Percentiles rank a stretch among this genome's conserved stretches.
Evolutionary conservation across 1,284 basidiomycete genomes (phyloP).

Genomic region (Pseudozyma tsukubaensis): DNA sequence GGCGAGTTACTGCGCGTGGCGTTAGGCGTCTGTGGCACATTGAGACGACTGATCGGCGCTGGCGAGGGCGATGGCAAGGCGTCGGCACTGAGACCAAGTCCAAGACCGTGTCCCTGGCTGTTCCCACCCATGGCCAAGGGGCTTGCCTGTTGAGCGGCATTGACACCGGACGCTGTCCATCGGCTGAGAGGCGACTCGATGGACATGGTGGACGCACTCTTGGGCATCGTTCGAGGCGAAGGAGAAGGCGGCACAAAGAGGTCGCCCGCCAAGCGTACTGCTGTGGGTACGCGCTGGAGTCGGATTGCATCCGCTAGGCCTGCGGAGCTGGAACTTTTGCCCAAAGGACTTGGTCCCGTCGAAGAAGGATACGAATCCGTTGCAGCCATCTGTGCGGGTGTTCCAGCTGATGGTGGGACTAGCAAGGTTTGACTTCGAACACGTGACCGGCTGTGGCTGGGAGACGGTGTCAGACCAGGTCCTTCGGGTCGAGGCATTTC

Average conservation of each 20-base stretch:
- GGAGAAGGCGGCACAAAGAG: constrained; percentile 59
- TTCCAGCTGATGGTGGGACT: constrained; percentile 19
- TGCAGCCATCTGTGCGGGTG: constrained; percentile 8
- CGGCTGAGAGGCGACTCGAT: constrained; percentile 40
- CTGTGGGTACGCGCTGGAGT: constrained; percentile 72
- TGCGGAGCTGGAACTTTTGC: constrained; percentile 8
- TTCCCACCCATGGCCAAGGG: constrained; percentile 13
- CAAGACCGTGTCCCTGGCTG: constrained; percentile 31
- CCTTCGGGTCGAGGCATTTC: constrained; percentile 15
- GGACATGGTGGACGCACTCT: constrained; percentile 37
- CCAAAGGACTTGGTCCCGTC: constrained; percentile 31
- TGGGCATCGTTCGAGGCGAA: constrained; percentile 39
- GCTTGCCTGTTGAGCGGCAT: constrained; percentile 14
- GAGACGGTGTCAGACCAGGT: constrained; percentile 3
- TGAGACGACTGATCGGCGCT: constrained; percentile 29
- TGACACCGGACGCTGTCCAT: constrained; percentile 21
- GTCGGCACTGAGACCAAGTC: constrained; percentile 35
- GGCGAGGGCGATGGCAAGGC: constrained; percentile 13
- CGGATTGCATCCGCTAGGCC: constrained; percentile 70
- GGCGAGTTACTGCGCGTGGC: constrained; percentile 51
- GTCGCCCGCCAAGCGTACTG: constrained; percentile 72
- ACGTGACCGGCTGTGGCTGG: constrained; percentile 40
- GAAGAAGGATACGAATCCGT: constrained; percentile 17
- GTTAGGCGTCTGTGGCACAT: constrained; percentile 50
- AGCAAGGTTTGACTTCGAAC: constrained; percentile 59